Base-by-base conservation (phyloP, 73 alveolate genomes). In the Stentor coeruleus region DNA sequence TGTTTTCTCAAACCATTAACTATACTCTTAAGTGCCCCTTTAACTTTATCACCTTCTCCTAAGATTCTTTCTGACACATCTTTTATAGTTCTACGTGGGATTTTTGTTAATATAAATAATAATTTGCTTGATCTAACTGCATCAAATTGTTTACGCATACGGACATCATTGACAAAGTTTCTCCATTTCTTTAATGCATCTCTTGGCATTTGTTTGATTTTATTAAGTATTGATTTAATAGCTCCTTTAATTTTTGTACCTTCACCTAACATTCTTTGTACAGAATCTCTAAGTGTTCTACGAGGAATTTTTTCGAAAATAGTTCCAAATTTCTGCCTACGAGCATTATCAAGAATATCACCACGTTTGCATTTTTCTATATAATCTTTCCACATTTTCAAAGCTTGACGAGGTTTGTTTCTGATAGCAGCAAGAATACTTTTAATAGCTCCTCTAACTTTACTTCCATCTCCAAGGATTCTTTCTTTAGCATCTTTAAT, bases 371-470 rank as follows among this genome's bases (percentile, higher is more conserved):
- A 20, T 1, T 0, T 31, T 26, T 20, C 40, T 28, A 66, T 0
- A 66, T 66, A 66, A 0, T 1, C 40, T 2, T 66, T 66, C 79
- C 79, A 66, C 37, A 28, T 66, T 28, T 20, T 66, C 1, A 26
- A 66, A 20, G 79, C 79, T 20, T 66, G n/a, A 28, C 79, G 36
- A 20, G 79, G 79, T 31, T 66, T 66, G 33, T 33, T 66, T 31
- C 33, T 66, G 0, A 66, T 20, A 20, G n/a, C 40, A 66, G 14
- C 33, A 11, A 20, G 40, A 20, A 66, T 66, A 14, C 42, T 26
- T 20, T 31, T 20, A 66, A 66, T 20, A 66, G 79, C 79, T 66
- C 79, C 79, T 66, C n/a, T 20, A 11, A 66, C 79, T 66, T 66
- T 66, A 31, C 39, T 66, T 33, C 79, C 79, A 20, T 66, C 40